phyloP scores from a whole-genome alignment of 257 asterid genomes.

The Parsonsia alboflavescens region DNA sequence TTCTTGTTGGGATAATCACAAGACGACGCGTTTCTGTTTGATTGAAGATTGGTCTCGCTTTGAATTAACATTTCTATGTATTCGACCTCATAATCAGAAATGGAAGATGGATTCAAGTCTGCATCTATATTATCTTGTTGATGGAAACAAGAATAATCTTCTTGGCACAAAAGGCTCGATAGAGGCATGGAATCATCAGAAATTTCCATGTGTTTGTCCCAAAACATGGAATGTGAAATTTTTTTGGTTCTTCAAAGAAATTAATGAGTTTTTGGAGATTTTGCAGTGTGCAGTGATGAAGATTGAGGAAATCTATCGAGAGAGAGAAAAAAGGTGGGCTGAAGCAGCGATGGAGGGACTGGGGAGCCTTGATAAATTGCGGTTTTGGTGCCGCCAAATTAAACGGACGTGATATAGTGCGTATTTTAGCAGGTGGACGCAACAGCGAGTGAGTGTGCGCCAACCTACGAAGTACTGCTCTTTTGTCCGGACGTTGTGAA shows the following conservation, averaged over 20 bases:
- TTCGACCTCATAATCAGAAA: slow-evolving; percentile 29
- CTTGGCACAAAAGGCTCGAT: slow-evolving; percentile 35
- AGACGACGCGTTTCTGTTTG: neutral
- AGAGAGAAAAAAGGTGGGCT: slow-evolving; percentile 9
- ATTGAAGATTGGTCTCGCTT: slow-evolving; percentile 16
- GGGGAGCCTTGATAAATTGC: neutral
- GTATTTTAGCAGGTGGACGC: neutral
- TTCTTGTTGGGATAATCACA: slow-evolving; percentile 1
- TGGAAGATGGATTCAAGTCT: slow-evolving; percentile 8
- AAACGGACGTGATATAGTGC: slow-evolving; percentile 23
- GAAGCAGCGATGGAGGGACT: slow-evolving; percentile 2
- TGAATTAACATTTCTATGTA: slow-evolving; percentile 21
- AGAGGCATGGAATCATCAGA: slow-evolving; percentile 14
- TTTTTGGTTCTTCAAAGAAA: neutral
- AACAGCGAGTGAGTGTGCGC: neutral
- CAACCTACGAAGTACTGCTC: too few species aligned
- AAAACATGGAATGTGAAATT: neutral
- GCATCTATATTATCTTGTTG: slow-evolving; percentile 9
- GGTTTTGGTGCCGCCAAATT: slow-evolving; percentile 44
- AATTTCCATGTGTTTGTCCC: slow-evolving; percentile 17
- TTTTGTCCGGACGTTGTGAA: neutral
- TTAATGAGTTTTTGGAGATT: neutral
- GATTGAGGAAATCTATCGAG: slow-evolving; percentile 26
- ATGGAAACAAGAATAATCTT: slow-evolving; percentile 25
- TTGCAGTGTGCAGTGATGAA: neutral